Evolutionary conservation across 2,329 filamentous ascomycete species (phyloP).

Genomic region (Cytospora piceicola): DNA sequence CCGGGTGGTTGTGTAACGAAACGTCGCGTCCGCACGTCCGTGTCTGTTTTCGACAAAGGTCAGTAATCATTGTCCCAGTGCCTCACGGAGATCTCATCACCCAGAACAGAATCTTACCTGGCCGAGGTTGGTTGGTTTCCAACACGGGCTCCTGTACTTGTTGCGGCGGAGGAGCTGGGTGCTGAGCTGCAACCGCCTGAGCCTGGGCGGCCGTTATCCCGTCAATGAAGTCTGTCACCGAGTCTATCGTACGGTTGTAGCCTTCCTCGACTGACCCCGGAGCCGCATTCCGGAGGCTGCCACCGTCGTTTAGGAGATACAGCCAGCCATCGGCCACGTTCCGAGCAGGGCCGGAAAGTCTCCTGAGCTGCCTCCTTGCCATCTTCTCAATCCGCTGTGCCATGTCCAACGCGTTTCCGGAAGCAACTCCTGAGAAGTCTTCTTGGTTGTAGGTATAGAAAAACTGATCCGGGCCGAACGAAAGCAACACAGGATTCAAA

Average conservation of each 20-base stretch:
- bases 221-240: not conserved
- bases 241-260: not conserved
- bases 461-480: not conserved
- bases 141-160: not conserved
- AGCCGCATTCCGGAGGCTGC: not conserved
- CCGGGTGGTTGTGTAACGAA: conserved; percentile 7
- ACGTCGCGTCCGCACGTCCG: not conserved
- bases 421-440: conserved; percentile 1
- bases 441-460: not conserved
- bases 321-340: conserved; percentile 17
- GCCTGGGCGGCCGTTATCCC: not conserved
- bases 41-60: not conserved
- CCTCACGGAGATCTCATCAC: not conserved
- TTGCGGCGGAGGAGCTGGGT: not conserved
- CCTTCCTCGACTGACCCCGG: not conserved
- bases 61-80: not conserved
- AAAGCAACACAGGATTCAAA: conserved; percentile 1
- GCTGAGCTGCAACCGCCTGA: not conserved
- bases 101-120: not conserved
- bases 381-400: conserved; percentile 11
- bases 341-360: not conserved
- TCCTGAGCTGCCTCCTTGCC: conserved; percentile 10
- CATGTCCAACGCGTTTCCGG: not conserved
- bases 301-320: conserved; percentile 5
- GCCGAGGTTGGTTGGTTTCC: conserved; percentile 2